These are phyloP conservation scores for Diutina ranongensis DNA, from an alignment of 1,139 yeast genomes.

Conservation along the genomic window DNA sequence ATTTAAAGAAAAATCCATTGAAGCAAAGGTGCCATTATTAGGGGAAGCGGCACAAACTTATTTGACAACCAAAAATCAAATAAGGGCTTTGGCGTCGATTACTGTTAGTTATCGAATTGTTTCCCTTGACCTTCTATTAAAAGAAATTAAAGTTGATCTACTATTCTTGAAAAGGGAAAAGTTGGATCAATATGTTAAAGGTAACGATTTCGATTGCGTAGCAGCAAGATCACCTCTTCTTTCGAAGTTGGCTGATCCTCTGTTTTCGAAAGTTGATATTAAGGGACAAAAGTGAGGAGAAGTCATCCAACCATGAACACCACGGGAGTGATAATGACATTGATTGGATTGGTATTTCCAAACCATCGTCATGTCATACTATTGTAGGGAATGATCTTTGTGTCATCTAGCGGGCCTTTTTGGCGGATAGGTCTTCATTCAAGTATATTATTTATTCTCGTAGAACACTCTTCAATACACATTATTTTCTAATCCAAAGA, in stretches of 20 bases:
- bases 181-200: constrained; percentile 23
- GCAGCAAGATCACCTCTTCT: constrained; percentile 37
- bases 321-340: too few species aligned
- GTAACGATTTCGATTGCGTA: constrained; percentile 28
- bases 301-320: too few species aligned
- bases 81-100: constrained; percentile 43
- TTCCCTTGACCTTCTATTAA: too few species aligned
- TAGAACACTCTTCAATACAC: too few species aligned
- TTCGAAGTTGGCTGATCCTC: constrained; percentile 27
- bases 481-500: constrained; percentile 15
- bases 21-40: neutral
- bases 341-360: too few species aligned
- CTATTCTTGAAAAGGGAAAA: constrained; percentile 33
- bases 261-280: constrained; percentile 65
- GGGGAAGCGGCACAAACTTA: neutral
- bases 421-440: too few species aligned
- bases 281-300: constrained; percentile 63
- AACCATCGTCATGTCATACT: too few species aligned
- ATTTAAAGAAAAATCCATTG: neutral
- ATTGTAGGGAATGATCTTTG: too few species aligned
- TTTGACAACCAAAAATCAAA: neutral
- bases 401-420: too few species aligned
- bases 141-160: too few species aligned
- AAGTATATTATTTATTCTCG: too few species aligned
- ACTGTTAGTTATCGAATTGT: constrained; percentile 51